Percentiles rank a stretch among this genome's conserved stretches.
Conservation (phyloP, 345 rosid species). For the Dimocarpus longan region DNA sequence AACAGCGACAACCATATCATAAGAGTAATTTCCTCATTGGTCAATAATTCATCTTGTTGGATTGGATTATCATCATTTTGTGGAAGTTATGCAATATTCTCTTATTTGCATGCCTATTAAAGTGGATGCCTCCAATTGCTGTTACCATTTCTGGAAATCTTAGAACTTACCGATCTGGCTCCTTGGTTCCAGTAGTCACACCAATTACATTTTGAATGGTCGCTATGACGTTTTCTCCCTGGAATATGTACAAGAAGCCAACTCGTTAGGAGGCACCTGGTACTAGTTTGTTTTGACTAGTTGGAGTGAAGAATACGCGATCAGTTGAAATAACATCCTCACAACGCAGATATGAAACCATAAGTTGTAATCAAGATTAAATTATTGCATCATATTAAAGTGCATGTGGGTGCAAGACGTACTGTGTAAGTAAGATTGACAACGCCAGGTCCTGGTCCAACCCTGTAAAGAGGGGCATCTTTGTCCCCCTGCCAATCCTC, state of each 20-base stretch:
- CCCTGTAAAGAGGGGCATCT: slow-evolving; percentile 55
- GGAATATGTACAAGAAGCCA: slow-evolving; percentile 26
- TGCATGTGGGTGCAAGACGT: slow-evolving; percentile 30
- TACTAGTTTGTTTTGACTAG: slow-evolving; percentile 4
- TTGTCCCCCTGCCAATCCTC: slow-evolving; percentile 69
- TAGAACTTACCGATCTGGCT: slow-evolving; percentile 72
- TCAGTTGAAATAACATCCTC: too few relatives aligned
- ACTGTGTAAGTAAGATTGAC: slow-evolving; percentile 65
- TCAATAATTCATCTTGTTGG: neutral
- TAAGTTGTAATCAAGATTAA: neutral
- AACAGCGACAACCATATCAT: neutral
- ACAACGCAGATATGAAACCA: too few relatives aligned
- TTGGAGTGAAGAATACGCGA: neutral
- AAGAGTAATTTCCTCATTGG: neutral
- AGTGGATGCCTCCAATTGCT: neutral
- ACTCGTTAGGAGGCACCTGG: neutral
- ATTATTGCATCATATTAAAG: neutral
- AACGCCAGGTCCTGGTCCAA: slow-evolving; percentile 83
- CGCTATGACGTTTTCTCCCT: slow-evolving; percentile 64
- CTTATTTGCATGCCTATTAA: neutral
- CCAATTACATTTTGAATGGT: slow-evolving; percentile 81
- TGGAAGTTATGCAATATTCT: neutral
- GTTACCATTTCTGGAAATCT: slow-evolving; percentile 1
- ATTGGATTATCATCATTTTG: neutral
- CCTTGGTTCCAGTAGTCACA: slow-evolving; percentile 70